Conservation (phyloP, 768 basidiomycete species). For the Xanthoconium stramineum region DNA sequence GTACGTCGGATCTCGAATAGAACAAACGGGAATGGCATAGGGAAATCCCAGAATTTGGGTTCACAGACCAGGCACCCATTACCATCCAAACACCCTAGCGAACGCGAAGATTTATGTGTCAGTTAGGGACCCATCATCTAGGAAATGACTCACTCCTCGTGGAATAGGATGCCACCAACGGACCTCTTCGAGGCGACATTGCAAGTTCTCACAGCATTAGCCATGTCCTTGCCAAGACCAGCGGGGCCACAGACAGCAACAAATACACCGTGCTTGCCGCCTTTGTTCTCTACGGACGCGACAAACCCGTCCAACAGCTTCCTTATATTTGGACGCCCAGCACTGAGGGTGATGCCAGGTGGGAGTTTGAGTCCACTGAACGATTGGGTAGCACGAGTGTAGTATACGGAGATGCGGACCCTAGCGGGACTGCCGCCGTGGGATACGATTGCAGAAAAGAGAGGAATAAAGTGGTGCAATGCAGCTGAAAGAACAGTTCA, state of each 20-base stretch:
- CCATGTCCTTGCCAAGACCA: conserved; percentile 34
- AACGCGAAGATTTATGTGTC: not conserved
- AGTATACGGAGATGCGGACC: conserved; percentile 51
- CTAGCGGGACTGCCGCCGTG: conserved; percentile 39
- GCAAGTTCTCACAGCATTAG: conserved; percentile 29
- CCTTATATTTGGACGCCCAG: conserved; percentile 50
- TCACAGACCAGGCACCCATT: no score
- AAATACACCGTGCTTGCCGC: conserved; percentile 32
- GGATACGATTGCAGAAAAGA: conserved; percentile 43
- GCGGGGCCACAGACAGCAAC: conserved; percentile 42
- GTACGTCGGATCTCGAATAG: no score
- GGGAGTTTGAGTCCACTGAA: conserved; percentile 25
- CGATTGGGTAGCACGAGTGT: conserved; percentile 43
- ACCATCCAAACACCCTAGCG: conserved; percentile 28
- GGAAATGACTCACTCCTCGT: conserved; percentile 36
- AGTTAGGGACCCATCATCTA: not conserved
- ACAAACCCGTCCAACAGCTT: conserved; percentile 45
- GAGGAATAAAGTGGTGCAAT: conserved; percentile 45
- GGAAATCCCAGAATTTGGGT: no score
- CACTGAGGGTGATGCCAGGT: conserved; percentile 41
- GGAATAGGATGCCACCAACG: conserved; percentile 37
- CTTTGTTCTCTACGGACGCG: conserved; percentile 36
- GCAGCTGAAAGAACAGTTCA: conserved; percentile 34
- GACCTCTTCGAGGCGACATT: conserved; percentile 23
- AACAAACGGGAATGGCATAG: no score